These are phyloP conservation scores for Alternaria atra DNA, from an alignment of 2,329 filamentous ascomycete genomes.

Conservation along the genomic window DNA sequence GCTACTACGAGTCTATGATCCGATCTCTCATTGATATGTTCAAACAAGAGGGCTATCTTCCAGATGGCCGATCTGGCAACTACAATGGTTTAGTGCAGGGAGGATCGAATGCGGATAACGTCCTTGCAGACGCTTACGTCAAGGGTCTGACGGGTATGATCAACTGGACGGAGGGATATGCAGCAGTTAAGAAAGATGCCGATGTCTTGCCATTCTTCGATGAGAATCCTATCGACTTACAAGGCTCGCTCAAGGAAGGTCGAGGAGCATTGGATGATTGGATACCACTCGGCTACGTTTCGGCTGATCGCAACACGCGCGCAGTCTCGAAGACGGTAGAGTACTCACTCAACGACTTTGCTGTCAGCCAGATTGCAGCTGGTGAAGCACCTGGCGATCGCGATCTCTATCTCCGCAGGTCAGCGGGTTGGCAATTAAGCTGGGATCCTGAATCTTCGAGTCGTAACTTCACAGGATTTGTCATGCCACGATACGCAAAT, in stretches of 20 bases:
- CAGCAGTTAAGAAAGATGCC: constrained; percentile 76
- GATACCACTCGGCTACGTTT: constrained; percentile 55
- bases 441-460: constrained; percentile 51
- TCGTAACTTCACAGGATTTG: constrained; percentile 50
- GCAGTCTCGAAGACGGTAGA: constrained; percentile 54
- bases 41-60: constrained; percentile 71
- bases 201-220: constrained; percentile 60
- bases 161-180: constrained; percentile 76
- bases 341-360: constrained; percentile 57
- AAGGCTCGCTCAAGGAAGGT: constrained; percentile 54
- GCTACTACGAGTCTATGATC: constrained; percentile 72
- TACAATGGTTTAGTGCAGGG: constrained; percentile 65
- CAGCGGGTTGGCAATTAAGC: constrained; percentile 54
- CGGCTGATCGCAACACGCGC: constrained; percentile 50
- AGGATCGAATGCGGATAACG: constrained; percentile 49
- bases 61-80: constrained; percentile 68
- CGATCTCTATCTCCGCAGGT: constrained; percentile 50
- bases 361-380: constrained; percentile 53
- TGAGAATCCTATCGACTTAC: constrained; percentile 45
- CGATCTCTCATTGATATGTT: constrained; percentile 72
- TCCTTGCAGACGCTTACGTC: constrained; percentile 72
- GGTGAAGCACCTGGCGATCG: constrained; percentile 53
- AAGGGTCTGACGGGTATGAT: constrained; percentile 70
- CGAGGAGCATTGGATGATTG: constrained; percentile 55
- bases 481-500: constrained; percentile 49